These are phyloP conservation scores for Ascochyta koolunga DNA, from an alignment of 2,329 filamentous ascomycete genomes.

Conservation along the genomic window DNA sequence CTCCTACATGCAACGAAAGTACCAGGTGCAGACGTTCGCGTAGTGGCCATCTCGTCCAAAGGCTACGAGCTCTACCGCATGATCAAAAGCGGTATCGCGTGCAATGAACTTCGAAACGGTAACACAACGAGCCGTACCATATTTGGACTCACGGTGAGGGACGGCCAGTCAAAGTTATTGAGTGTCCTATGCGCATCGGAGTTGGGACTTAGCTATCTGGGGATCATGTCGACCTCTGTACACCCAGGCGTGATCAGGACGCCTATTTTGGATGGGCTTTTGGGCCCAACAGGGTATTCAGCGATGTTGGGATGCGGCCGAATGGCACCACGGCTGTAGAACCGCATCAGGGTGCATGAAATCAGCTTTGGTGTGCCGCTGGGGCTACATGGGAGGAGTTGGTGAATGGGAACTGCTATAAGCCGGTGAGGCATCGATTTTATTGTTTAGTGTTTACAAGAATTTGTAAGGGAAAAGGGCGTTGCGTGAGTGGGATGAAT, in stretches of 20 bases:
- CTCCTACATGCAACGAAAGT: slow-evolving; percentile 47
- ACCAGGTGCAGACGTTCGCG: slow-evolving; percentile 49
- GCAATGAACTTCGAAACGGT: slow-evolving; percentile 35
- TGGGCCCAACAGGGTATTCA: slow-evolving; percentile 20
- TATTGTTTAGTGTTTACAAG: no score
- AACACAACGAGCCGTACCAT: slow-evolving; percentile 24
- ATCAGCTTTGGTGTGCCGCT: slow-evolving; percentile 47
- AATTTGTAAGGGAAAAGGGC: no score
- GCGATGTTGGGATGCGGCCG: slow-evolving; percentile 8
- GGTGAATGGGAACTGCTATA: slow-evolving; percentile 49
- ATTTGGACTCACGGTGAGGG: slow-evolving; percentile 45
- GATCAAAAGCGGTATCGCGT: slow-evolving; percentile 38
- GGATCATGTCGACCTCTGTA: slow-evolving; percentile 48
- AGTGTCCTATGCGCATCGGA: slow-evolving; percentile 52
- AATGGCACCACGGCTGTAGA: slow-evolving; percentile 4
- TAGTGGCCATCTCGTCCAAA: slow-evolving; percentile 47
- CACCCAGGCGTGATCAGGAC: slow-evolving; percentile 56
- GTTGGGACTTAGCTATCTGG: slow-evolving; percentile 51
- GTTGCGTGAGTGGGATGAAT: no score
- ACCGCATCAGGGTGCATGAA: slow-evolving; percentile 37
- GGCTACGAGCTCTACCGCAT: slow-evolving; percentile 23
- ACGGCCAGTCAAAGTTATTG: slow-evolving; percentile 57
- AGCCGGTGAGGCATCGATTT: slow-evolving; percentile 25
- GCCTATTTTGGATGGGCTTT: slow-evolving; percentile 38
- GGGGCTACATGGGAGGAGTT: slow-evolving; percentile 37